These are phyloP conservation scores for Hortiboletus flavorubellus DNA, from an alignment of 768 basidiomycete species.

Conservation along the genomic window DNA sequence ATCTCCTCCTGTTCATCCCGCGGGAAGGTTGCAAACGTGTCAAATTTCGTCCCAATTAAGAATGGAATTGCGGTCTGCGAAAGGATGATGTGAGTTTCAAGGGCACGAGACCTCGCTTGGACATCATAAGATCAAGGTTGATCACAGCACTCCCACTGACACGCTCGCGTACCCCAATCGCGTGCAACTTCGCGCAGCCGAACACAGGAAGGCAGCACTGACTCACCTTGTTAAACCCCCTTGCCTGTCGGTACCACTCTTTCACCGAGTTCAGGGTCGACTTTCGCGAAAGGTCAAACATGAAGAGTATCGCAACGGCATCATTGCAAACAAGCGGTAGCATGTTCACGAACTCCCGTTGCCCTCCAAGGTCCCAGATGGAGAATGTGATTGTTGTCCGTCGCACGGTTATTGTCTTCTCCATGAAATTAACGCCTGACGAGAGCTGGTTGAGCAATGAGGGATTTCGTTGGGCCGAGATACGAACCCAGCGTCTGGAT, in stretches of 20 bases:
- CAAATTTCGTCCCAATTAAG: constrained; percentile 97
- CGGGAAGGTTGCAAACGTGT: constrained; percentile 93
- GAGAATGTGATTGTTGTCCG: constrained; percentile 99
- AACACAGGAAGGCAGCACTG: neutral
- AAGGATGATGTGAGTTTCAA: constrained; percentile 15
- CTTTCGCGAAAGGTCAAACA: constrained; percentile 98
- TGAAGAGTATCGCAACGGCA: constrained; percentile 99
- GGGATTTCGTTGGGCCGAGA: neutral
- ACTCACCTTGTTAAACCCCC: constrained; percentile 96
- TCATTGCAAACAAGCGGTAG: constrained; percentile 97
- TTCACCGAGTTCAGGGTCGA: constrained; percentile 98
- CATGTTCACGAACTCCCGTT: constrained; percentile 99
- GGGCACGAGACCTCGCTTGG: constrained; percentile 1
- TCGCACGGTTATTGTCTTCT: constrained; percentile 98
- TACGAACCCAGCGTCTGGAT: constrained; percentile 94
- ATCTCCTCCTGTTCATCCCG: constrained; percentile 99
- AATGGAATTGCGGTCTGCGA: constrained; percentile 95
- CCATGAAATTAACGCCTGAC: constrained; percentile 97
- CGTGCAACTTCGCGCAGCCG: neutral
- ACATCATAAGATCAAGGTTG: constrained; percentile 1
- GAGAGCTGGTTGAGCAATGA: constrained; percentile 8
- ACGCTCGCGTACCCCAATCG: neutral
- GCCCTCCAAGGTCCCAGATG: constrained; percentile 97
- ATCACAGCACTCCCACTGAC: neutral
- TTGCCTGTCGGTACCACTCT: constrained; percentile 99